Percentiles rank a stretch among this genome's conserved stretches.
Evolutionary conservation across 1,284 basidiomycete species (phyloP).

Genomic region (Ustilago tritici): DNA sequence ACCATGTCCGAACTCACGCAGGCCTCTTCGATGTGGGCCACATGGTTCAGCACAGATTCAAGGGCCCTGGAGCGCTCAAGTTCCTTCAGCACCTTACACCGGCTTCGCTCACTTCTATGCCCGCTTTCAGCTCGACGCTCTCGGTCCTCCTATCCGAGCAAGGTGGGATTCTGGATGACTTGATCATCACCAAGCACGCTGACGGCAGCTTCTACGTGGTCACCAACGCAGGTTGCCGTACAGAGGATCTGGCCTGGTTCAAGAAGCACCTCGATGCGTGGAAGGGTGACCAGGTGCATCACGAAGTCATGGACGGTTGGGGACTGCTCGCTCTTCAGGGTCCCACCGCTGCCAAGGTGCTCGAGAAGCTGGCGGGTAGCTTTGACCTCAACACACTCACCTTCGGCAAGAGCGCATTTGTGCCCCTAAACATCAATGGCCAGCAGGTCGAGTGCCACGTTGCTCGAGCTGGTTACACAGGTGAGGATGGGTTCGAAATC

Average conservation of each 20-base stretch:
- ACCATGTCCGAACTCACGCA: conserved; percentile 84
- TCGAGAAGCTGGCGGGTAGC: conserved; percentile 74
- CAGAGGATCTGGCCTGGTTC: conserved; percentile 86
- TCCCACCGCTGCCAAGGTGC: conserved; percentile 82
- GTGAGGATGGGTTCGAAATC: conserved; percentile 98
- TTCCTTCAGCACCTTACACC: conserved; percentile 84
- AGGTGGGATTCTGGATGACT: conserved; percentile 97
- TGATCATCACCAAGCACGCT: conserved; percentile 71
- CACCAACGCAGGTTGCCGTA: conserved; percentile 90
- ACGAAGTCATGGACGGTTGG: conserved; percentile 85
- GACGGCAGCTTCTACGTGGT: conserved; percentile 85
- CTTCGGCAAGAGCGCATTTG: conserved; percentile 65
- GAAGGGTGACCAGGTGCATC: conserved; percentile 76
- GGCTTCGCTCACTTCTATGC: conserved; percentile 76
- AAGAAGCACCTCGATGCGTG: conserved; percentile 73
- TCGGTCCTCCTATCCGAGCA: conserved; percentile 87
- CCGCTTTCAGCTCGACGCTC: conserved; percentile 78
- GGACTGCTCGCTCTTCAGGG: conserved; percentile 93
- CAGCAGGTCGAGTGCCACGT: conserved; percentile 77
- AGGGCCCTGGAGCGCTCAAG: conserved; percentile 71
- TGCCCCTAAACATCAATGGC: conserved; percentile 73
- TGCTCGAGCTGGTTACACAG: conserved; percentile 96
- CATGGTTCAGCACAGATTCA: conserved; percentile 77
- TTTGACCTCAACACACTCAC: conserved; percentile 74
- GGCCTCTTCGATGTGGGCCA: conserved; percentile 98